Conservation (phyloP, 192 early-diverging fungal species). For the Podochytrium sp. region DNA sequence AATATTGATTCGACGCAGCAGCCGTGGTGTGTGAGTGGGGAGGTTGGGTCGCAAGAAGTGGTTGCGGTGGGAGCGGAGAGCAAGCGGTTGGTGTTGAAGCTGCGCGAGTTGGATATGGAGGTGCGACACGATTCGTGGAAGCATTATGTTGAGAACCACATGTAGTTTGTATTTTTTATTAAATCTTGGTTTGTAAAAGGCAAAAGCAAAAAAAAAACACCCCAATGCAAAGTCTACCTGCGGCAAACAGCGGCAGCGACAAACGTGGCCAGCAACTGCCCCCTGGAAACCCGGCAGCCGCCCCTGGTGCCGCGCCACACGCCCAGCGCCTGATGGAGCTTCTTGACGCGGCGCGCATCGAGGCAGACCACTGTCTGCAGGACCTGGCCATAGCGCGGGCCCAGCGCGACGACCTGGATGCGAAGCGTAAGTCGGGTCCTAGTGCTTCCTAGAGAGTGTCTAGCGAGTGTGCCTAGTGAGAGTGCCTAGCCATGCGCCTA, state of each 20-base stretch:
- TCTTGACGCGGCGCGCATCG: slow-evolving; percentile 78
- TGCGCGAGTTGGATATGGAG: slow-evolving; percentile 23
- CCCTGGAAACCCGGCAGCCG: background rate
- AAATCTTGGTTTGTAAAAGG: background rate
- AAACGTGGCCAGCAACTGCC: too few relatives aligned
- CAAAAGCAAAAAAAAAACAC: too few relatives aligned
- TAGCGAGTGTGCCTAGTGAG: too few relatives aligned
- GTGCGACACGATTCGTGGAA: slow-evolving; percentile 20
- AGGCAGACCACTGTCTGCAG: slow-evolving; percentile 79
- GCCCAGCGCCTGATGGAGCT: slow-evolving; percentile 61
- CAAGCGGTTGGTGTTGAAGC: slow-evolving; percentile 7
- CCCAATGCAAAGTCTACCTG: background rate
- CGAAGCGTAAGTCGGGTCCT: slow-evolving; percentile 84
- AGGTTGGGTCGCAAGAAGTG: background rate
- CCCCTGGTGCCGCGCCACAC: background rate
- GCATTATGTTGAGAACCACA: slow-evolving; percentile 17
- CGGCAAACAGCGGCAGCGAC: background rate
- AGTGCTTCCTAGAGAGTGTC: too few relatives aligned
- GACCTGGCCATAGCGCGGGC: slow-evolving; percentile 73
- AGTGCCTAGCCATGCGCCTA: too few relatives aligned
- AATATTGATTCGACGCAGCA: slow-evolving; percentile 9
- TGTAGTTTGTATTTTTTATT: background rate
- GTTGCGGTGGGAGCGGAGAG: background rate
- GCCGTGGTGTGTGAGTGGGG: slow-evolving; percentile 22
- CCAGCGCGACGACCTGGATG: slow-evolving; percentile 87